phyloP scores from a whole-genome alignment of 1,284 basidiomycete genomes.

The Testicularia cyperi region DNA sequence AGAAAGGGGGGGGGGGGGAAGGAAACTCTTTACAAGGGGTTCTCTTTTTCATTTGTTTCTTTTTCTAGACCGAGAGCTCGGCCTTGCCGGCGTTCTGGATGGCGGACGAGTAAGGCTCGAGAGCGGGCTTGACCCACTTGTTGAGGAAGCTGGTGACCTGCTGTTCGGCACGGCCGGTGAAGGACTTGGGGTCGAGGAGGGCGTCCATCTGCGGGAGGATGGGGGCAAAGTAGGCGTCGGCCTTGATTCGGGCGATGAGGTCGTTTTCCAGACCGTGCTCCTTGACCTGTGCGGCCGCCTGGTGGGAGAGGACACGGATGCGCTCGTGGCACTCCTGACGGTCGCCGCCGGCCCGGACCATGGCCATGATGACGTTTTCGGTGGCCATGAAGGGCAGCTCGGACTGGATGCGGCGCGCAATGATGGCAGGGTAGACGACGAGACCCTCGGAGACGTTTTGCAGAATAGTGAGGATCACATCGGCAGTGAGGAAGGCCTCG shows the following conservation, averaged over 20 bases:
- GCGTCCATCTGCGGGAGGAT: slow-evolving; percentile 64
- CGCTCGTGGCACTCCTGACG: slow-evolving; percentile 95
- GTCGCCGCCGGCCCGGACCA: slow-evolving; percentile 91
- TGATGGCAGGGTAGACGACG: slow-evolving; percentile 95
- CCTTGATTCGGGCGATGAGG: slow-evolving; percentile 80
- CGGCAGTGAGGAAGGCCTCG: slow-evolving; percentile 94
- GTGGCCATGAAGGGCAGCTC: slow-evolving; percentile 96
- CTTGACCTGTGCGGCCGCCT: slow-evolving; percentile 93
- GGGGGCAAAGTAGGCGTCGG: slow-evolving; percentile 69
- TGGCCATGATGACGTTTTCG: slow-evolving; percentile 98
- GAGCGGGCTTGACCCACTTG: slow-evolving; percentile 86
- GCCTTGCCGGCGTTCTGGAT: slow-evolving; percentile 68
- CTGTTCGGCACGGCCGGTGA: slow-evolving; percentile 51
- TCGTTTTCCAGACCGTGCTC: slow-evolving; percentile 93
- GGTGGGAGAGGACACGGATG: slow-evolving; percentile 91
- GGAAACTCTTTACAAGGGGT: too few relatives aligned
- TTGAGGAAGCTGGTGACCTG: slow-evolving; percentile 68
- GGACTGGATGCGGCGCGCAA: slow-evolving; percentile 83
- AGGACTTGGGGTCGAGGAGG: slow-evolving; percentile 48
- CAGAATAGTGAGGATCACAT: slow-evolving; percentile 90
- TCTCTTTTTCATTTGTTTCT: too few relatives aligned
- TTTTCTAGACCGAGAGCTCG: slow-evolving; percentile 61
- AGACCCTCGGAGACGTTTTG: slow-evolving; percentile 97
- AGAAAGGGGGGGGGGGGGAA: too few relatives aligned
- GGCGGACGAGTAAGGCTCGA: slow-evolving; percentile 69